These are phyloP conservation scores for Raffaelea albimanens DNA, from an alignment of 2,329 filamentous ascomycete species.

Conservation along the genomic window DNA sequence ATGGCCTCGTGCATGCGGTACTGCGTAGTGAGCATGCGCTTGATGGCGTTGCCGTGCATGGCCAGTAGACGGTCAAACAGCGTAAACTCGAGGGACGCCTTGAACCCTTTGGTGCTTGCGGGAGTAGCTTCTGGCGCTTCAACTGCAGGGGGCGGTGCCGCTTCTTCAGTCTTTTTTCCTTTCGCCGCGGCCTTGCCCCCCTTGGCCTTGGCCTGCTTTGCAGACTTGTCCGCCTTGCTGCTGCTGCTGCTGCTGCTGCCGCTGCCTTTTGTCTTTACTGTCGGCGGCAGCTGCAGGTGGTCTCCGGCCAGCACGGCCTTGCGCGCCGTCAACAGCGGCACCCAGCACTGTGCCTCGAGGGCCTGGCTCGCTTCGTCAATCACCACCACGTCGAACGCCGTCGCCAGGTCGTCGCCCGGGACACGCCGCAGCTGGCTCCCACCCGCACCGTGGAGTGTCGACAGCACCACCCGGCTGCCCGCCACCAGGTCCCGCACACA, in stretches of 20 bases:
- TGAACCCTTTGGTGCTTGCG: too few relatives aligned
- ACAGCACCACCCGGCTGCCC: conserved; percentile 77
- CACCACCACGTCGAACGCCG: conserved; percentile 85
- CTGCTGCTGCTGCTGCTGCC: too few relatives aligned
- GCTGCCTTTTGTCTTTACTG: conserved; percentile 66
- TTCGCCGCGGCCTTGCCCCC: background rate
- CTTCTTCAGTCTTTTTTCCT: conserved; percentile 14
- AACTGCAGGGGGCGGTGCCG: conserved; percentile 16
- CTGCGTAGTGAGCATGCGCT: conserved; percentile 91
- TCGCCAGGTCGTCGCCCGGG: conserved; percentile 27
- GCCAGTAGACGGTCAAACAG: conserved; percentile 82
- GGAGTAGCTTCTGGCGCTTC: too few relatives aligned
- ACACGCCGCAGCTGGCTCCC: conserved; percentile 61
- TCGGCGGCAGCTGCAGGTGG: conserved; percentile 87
- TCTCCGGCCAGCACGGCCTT: conserved; percentile 91
- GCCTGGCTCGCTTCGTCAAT: conserved; percentile 96
- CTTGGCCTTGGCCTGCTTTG: background rate
- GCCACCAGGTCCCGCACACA: conserved; percentile 70
- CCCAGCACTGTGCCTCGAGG: conserved; percentile 95
- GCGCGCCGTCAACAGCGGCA: conserved; percentile 67
- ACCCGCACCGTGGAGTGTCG: conserved; percentile 86
- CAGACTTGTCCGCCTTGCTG: background rate
- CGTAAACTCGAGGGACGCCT: conserved; percentile 76
- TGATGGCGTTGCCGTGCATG: conserved; percentile 74
- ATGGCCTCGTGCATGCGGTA: conserved; percentile 97